A percentile compares a stretch with the other conserved stretches of the same genome.
These are phyloP conservation scores for Panicum hallii DNA, from an alignment of 202 grass and related monocot genomes.

Conservation along the genomic window DNA sequence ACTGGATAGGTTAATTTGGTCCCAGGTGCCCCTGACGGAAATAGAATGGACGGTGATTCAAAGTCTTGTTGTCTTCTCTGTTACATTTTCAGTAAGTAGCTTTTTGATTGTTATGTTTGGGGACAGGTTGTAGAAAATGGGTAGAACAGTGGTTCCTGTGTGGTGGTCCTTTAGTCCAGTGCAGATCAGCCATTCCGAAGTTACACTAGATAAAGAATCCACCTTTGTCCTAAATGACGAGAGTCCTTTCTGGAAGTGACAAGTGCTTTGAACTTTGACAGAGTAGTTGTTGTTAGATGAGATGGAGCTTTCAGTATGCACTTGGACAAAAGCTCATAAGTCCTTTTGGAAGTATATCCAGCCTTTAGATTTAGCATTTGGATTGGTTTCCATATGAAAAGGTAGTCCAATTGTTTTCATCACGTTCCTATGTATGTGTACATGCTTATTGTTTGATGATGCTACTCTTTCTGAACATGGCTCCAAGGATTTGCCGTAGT, in stretches of 20 bases:
- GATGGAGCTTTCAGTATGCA: conserved; percentile 31
- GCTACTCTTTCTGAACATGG: conserved; percentile 15
- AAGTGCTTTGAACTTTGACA: background rate
- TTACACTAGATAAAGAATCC: background rate
- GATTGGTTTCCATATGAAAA: background rate
- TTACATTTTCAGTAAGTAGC: background rate
- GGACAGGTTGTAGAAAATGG: background rate
- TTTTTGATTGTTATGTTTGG: background rate
- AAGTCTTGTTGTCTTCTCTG: background rate
- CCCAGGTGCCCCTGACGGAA: background rate
- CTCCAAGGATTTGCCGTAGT: background rate
- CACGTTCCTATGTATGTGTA: background rate
- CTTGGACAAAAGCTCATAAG: background rate
- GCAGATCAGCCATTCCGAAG: conserved; percentile 14
- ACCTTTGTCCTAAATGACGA: conserved; percentile 10
- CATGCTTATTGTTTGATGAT: background rate
- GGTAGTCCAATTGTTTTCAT: conserved; percentile 6
- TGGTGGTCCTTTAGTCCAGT: conserved; percentile 24
- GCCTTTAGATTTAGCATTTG: conserved; percentile 18
- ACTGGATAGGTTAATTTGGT: background rate
- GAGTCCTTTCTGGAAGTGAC: conserved; percentile 32
- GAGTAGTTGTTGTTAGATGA: conserved; percentile 11
- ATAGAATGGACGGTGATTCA: background rate
- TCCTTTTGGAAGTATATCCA: conserved; percentile 37
- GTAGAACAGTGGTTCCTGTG: conserved; percentile 6